Evolutionary conservation across 2,329 filamentous ascomycete species (phyloP).

Genomic region (Ceratocystis harringtonii): DNA sequence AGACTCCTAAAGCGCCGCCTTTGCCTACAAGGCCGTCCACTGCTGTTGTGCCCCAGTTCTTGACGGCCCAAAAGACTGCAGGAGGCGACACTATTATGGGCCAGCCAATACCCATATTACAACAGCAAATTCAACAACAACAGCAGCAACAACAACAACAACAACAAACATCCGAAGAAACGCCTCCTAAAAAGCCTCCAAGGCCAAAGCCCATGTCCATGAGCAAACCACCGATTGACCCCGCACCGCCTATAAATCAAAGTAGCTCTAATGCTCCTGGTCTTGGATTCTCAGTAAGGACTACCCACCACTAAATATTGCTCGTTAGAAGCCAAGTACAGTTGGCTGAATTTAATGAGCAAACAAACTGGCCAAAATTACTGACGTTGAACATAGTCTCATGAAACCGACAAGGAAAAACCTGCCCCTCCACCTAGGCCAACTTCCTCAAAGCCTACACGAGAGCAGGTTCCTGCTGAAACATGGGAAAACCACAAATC

Average conservation of each 20-base stretch:
- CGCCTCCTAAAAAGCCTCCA: constrained; percentile 8
- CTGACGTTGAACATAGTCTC: background rate
- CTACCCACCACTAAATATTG: background rate
- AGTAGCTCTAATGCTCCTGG: background rate
- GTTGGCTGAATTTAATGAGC: background rate
- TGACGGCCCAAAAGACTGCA: constrained; percentile 16
- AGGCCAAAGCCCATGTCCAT: background rate
- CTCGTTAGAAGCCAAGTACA: background rate
- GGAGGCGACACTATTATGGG: constrained; percentile 6
- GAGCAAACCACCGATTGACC: background rate
- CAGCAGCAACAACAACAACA: background rate
- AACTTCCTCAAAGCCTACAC: constrained; percentile 19
- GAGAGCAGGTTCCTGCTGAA: constrained; percentile 32
- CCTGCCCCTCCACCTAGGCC: constrained; percentile 14
- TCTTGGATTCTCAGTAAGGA: background rate
- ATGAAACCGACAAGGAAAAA: constrained; percentile 1
- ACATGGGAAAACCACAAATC: constrained; percentile 35
- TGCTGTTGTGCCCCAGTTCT: constrained; percentile 18
- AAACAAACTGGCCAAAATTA: background rate
- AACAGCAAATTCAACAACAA: constrained; percentile 2
- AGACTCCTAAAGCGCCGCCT: constrained; percentile 27
- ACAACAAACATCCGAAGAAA: background rate
- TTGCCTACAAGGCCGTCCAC: constrained; percentile 18
- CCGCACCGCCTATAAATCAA: background rate
- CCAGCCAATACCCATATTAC: constrained; percentile 19